phyloP scores from a whole-genome alignment of 495 filamentous ascomycete genomes.

The Xylaria acuta region DNA sequence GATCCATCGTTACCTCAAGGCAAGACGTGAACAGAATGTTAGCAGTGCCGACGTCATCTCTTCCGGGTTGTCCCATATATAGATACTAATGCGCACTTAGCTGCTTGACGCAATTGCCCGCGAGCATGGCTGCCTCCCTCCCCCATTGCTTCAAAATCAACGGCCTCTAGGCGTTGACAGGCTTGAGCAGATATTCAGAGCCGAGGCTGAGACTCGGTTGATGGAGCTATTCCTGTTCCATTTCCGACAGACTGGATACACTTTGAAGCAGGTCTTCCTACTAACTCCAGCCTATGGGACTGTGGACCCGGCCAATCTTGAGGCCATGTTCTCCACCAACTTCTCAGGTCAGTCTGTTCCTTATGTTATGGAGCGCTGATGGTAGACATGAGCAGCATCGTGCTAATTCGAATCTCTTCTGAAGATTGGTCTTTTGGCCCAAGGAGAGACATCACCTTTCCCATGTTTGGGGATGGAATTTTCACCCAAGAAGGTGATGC shows the following conservation, averaged over 20 bases:
- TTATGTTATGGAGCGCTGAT: neutral
- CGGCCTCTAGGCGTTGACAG: slow-evolving; percentile 48
- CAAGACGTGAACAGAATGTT: neutral
- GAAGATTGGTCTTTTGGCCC: slow-evolving; percentile 23
- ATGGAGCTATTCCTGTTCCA: slow-evolving; percentile 44
- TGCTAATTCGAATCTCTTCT: neutral
- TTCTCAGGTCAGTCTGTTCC: slow-evolving; percentile 37
- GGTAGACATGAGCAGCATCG: neutral
- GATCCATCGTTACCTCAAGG: slow-evolving; percentile 1
- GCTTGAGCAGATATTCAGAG: slow-evolving; percentile 38
- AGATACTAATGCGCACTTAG: slow-evolving; percentile 4
- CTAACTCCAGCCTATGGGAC: slow-evolving; percentile 39
- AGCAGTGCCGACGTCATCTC: neutral
- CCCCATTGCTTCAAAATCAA: slow-evolving; percentile 40
- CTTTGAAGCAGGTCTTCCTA: slow-evolving; percentile 37
- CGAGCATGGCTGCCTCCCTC: slow-evolving; percentile 39
- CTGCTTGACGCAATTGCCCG: slow-evolving; percentile 27
- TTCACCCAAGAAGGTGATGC: slow-evolving; percentile 58
- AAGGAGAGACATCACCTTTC: slow-evolving; percentile 28
- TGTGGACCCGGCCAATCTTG: slow-evolving; percentile 46
- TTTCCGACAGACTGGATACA: slow-evolving; percentile 37
- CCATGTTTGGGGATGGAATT: slow-evolving; percentile 57
- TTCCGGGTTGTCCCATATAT: neutral
- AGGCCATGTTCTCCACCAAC: slow-evolving; percentile 45
- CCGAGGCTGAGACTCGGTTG: slow-evolving; percentile 36